Percentiles rank a stretch among this genome's conserved stretches.
Conservation (phyloP, 2,329 filamentous ascomycete species). For the Amesomyces nigricolor region DNA sequence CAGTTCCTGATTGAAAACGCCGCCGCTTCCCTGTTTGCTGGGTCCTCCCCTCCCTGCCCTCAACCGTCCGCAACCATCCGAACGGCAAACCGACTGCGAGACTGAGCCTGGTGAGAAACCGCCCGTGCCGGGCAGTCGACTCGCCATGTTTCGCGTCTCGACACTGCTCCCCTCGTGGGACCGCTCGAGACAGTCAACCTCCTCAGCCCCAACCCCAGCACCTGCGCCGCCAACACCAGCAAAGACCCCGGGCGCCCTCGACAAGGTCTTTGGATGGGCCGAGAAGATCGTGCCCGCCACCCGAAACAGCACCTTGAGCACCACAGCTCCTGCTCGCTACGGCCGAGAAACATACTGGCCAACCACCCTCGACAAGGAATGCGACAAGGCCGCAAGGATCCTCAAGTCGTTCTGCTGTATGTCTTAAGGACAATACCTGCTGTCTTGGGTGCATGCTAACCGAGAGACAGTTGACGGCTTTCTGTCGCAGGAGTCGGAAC, state of each 20-base stretch:
- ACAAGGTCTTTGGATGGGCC: conserved; percentile 33
- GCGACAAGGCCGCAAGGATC: conserved; percentile 85
- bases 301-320: conserved; percentile 21
- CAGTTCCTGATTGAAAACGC: conserved; percentile 11
- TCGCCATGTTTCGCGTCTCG: conserved; percentile 41
- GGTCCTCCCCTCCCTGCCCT: not conserved
- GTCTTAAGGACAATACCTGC: conserved; percentile 29
- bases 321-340: conserved; percentile 22
- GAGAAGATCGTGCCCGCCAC: conserved; percentile 25
- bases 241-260: conserved; percentile 21
- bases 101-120: conserved; percentile 7
- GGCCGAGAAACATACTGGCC: conserved; percentile 33
- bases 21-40: conserved; percentile 2
- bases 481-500: conserved; percentile 37
- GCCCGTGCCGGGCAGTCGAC: conserved; percentile 10
- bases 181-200: conserved; percentile 24
- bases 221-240: not conserved
- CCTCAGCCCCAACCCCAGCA: conserved; percentile 14
- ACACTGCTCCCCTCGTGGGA: conserved; percentile 40
- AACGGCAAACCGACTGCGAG: not conserved
- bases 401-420: conserved; percentile 83
- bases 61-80: not conserved
- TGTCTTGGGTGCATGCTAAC: conserved; percentile 2
- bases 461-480: conserved; percentile 48
- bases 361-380: conserved; percentile 77